Percentiles rank a stretch among this genome's conserved stretches.
phyloP scores from a whole-genome alignment of 345 rosid genomes.

The Melastoma malabathricum region DNA sequence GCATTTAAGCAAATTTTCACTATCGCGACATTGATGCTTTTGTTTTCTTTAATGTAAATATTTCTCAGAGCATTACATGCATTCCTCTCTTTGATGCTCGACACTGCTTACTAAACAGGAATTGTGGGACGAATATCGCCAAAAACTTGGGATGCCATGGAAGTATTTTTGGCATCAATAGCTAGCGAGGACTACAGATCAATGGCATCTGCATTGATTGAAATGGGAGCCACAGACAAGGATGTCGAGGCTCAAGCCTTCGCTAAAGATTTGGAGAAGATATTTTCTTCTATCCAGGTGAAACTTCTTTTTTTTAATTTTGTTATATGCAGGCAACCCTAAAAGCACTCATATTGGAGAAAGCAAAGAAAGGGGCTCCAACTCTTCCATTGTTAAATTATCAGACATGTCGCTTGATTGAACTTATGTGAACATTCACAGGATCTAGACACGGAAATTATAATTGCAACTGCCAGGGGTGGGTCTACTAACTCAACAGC shows the following conservation, averaged over 20 bases:
- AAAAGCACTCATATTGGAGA: neutral
- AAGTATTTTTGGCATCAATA: conserved; percentile 68
- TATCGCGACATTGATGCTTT: no score
- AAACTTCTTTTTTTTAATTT: conserved; percentile 3
- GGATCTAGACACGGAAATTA: conserved; percentile 83
- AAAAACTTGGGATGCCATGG: conserved; percentile 95
- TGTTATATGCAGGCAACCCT: neutral
- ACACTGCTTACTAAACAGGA: conserved; percentile 28
- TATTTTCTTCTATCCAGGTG: conserved; percentile 82
- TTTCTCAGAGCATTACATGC: neutral
- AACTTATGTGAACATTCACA: conserved; percentile 15
- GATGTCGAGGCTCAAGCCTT: conserved; percentile 74
- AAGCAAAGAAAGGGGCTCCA: neutral
- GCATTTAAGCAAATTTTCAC: no score
- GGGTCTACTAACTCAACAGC: conserved; percentile 52
- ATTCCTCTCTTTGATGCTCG: neutral
- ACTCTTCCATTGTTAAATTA: no score
- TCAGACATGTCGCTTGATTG: neutral
- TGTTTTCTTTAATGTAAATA: no score
- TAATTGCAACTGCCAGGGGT: conserved; percentile 77
- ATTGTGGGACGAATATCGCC: conserved; percentile 98
- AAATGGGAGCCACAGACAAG: conserved; percentile 93
- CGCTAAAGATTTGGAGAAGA: conserved; percentile 77
- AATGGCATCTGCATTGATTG: conserved; percentile 89
- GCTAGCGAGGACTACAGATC: conserved; percentile 75